Evolutionary conservation across 345 rosid species (phyloP).

Genomic region (Syzygium oleosum): DNA sequence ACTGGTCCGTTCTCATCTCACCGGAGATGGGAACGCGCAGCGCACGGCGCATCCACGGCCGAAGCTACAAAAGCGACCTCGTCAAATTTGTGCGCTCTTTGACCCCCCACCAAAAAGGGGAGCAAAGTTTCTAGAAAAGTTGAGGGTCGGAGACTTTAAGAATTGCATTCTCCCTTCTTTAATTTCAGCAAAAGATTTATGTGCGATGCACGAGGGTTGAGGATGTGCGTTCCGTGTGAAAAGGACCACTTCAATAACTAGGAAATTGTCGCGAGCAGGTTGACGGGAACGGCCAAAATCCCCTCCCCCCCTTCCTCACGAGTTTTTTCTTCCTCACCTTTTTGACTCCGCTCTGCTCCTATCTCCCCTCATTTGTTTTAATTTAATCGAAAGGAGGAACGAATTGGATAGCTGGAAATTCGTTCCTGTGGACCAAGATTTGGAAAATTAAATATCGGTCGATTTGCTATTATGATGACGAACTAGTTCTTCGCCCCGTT

Average conservation of each 20-base stretch:
- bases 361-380: neutral
- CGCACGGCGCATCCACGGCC: no score
- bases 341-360: neutral
- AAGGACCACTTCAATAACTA: neutral
- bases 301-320: neutral
- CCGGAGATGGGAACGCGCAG: neutral
- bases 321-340: neutral
- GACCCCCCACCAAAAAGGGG: rapidly evolving
- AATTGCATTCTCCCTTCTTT: neutral
- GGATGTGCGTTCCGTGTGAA: neutral
- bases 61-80: neutral
- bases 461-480: neutral
- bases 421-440: neutral
- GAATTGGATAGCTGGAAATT: neutral
- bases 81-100: neutral
- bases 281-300: neutral
- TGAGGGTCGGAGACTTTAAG: neutral
- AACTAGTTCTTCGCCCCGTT: no score
- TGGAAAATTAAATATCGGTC: neutral
- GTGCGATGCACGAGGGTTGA: neutral
- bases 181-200: neutral
- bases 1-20: neutral
- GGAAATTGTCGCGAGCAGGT: neutral
- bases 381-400: neutral
- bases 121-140: neutral